Base-by-base conservation (phyloP, 129 eudicot species). In the Pittosporum tobira region DNA sequence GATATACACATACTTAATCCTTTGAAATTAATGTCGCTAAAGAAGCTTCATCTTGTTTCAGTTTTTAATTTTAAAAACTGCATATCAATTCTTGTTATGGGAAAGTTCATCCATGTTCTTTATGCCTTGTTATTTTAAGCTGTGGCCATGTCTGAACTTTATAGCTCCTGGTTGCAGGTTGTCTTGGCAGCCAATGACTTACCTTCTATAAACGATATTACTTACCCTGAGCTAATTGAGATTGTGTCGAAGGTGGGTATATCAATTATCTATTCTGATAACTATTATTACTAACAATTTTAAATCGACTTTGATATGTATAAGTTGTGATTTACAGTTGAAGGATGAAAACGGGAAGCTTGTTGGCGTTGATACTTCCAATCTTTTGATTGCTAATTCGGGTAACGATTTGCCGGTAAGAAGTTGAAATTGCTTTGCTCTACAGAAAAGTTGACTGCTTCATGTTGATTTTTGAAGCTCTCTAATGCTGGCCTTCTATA, bases 391-490 rank as follows among this genome's bases (percentile, higher is more conserved):
- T 68, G 96, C 84, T 7, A 87, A 93, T 84, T 87, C 99, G 59
- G 96, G 99, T 64, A 93, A 87, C 61, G 99, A 93, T 79, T 81
- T 93, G 61, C 99, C 99, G 85, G 96, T 93, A 78, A 81, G 99
- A 73, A 37, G 61, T 48, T 24, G 65, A 34, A 45, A 28, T 61
- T 45, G 31, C 42, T 23, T 7, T 70, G 57, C 59, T 36, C 40
- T n/a, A 25, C 44, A 10, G 12, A 21, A n/a, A 61, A 55, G 19
- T 29, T 47, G 22, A 24, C 18, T 27, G 15, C 20, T 27, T 6
- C 18, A 47, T 13, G 8, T 9, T 16, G 47, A 45, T 23, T 44
- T 0, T 56, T 55, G 21, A 13, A 50, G 52, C 63, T 25, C 24
- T 36, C 48, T 51, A 18, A 13, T 50, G 46, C 40, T 46, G 40